Conservation (phyloP, 257 asterid species). For the Rubia yunnanensis region DNA sequence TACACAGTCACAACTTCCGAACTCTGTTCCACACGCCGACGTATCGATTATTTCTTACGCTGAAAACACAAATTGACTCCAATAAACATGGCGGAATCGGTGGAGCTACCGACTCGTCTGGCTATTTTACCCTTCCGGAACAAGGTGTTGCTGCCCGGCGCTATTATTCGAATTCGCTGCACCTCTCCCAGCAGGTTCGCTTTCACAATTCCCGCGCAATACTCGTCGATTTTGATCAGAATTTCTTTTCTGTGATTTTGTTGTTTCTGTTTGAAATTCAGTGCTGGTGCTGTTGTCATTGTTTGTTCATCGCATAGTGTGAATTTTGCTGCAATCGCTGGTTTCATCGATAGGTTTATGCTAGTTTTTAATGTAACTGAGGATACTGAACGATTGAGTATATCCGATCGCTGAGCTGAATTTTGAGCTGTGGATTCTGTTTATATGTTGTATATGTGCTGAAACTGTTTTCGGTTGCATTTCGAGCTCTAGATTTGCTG, state of each 20-base stretch:
- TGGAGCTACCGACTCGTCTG: constrained; percentile 84
- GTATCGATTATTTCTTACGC: neutral
- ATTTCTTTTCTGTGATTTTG: neutral
- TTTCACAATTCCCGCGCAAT: neutral
- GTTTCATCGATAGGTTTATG: neutral
- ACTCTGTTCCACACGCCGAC: neutral
- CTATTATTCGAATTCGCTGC: constrained; percentile 92
- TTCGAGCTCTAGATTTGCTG: neutral
- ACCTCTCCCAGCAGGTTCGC: constrained; percentile 88
- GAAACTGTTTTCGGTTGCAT: neutral
- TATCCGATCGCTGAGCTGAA: neutral
- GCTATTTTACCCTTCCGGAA: constrained; percentile 93
- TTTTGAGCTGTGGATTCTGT: neutral
- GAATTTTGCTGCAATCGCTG: constrained; percentile 1
- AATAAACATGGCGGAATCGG: constrained; percentile 69
- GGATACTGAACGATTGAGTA: neutral
- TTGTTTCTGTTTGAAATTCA: neutral
- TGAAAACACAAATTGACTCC: neutral
- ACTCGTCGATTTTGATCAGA: neutral
- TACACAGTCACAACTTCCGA: neutral
- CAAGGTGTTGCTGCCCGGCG: constrained; percentile 93
- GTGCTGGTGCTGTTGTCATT: neutral
- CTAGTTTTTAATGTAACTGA: neutral
- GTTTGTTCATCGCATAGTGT: neutral
- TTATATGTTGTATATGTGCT: neutral